Base-by-base conservation (phyloP, 805 yeast genomes). In the Naumovozyma castellii region DNA sequence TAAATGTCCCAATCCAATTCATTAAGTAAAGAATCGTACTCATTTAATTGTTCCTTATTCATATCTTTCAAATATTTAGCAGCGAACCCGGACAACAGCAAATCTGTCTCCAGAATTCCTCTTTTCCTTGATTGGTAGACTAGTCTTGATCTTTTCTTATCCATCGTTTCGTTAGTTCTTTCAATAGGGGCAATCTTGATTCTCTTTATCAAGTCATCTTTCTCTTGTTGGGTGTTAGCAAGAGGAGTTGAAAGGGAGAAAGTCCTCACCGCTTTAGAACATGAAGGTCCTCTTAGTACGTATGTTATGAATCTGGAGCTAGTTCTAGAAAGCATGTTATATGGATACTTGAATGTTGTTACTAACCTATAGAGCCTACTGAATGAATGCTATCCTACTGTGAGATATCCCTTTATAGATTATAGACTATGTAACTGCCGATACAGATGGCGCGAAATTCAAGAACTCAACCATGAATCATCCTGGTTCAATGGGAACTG, bases 1-100 rank as follows among this genome's bases (percentile, higher is more conserved):
- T 85, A 92, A 44, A 92, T 88, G 62, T 92, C 98, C 98, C 98
- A 92, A 62, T 92, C 98, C n/a, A 90, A 76, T 62, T 90, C 94
- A 61, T 92, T 94, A 56, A 92, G 70, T 42, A 92, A 64, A 42
- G 70, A 58, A 56, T 90, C 97, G 61, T 85, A 92, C 61, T 92
- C 97, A 35, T 77, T 81, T 39, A 92, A 67, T 62, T 86, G 82
- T 40, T 70, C 80, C 44, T 66, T 61, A 10, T 72, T 67, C 68
- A 92, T 72, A 0, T 57, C 55, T 30, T 70, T 62, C 46, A 92
- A 66, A 55, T 84, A 75, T 54, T 73, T 74, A 54, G 86, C 78
- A 19, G 97, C 95, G 62, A 88, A 92, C 43, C 87, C 72, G 15
- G 92, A 78, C 43, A 92, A 70, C 34, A 92, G 66, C 51, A 92